Evolutionary conservation across 176 grass and related monocot species (phyloP), one percentile per base, ranked within the genome.

Genomic region (Aegilops sharonensis): DNA sequence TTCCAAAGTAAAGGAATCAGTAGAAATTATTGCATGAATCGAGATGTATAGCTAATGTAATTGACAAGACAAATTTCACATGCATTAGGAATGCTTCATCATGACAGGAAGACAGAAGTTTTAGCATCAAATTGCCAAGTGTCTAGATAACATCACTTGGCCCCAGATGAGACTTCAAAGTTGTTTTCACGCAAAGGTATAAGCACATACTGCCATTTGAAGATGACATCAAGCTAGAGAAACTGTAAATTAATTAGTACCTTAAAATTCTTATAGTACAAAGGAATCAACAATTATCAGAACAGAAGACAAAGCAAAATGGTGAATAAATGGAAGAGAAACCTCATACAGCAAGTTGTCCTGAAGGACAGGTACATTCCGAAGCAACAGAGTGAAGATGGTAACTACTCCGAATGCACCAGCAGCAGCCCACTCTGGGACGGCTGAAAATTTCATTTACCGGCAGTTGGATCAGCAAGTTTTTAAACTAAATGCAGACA

Each of bases 321-420:
- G 25, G 76, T 67, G 14, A 85, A 83, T 81, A 77, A 84, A 89
- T 79, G 87, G 68, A 90, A 92, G 77, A 90, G 91, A 91, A 99
- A 94, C 90, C 87, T 96, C 97, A 52, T 99, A 99, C 97, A 94
- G 92, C 85, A 99, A 91, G 87, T 96, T 99, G 39, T 93, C 75
- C 82, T 99, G 97, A 86, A 99, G 87, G 62, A 78, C 80, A 83
- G 97, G 97, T 80, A 96, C 97, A 86, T 99, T 99, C 80, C 94
- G 94, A 78, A 99, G 86, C 85, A 99, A 85, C 52, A 99, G 78
- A 31, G 97, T 99, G 84, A 99, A 93, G 75, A 96, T 66, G 2
- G 94, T 94, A 68, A 98, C 94, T 61, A 95, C 64, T 87, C 97
- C 97, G 88, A 98, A 98, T 75, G 90, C 72, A 23, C 88, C 90